These are phyloP conservation scores for Ramaria sp. DNA, from an alignment of 768 basidiomycete species.

Conservation along the genomic window DNA sequence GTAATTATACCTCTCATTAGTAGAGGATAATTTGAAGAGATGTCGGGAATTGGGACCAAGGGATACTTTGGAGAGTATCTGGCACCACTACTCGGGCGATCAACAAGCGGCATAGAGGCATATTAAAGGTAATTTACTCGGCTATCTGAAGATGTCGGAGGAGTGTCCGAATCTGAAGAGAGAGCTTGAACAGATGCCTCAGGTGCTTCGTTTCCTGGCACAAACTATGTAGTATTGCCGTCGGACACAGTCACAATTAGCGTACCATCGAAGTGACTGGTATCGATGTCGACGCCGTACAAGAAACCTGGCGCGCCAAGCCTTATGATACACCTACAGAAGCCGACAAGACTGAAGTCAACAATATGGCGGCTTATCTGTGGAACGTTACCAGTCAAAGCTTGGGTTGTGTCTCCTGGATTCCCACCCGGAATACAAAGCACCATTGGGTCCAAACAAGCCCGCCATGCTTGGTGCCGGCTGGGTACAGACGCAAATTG, in stretches of 20 bases:
- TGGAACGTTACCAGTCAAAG: slow-evolving; percentile 66
- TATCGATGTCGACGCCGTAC: slow-evolving; percentile 87
- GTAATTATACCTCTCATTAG: slow-evolving; percentile 45
- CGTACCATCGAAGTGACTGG: slow-evolving; percentile 84
- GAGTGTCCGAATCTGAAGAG: slow-evolving; percentile 24
- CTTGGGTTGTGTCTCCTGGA: slow-evolving; percentile 76
- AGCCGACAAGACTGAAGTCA: background rate
- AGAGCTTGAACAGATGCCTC: slow-evolving; percentile 60
- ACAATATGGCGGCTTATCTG: too few relatives aligned
- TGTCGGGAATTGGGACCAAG: slow-evolving; percentile 84
- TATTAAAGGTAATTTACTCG: background rate
- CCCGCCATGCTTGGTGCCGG: slow-evolving; percentile 84
- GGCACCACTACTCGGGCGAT: slow-evolving; percentile 52
- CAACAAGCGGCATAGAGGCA: background rate
- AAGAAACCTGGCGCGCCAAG: slow-evolving; percentile 70
- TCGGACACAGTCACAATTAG: background rate
- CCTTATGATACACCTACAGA: slow-evolving; percentile 74
- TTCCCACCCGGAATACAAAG: slow-evolving; percentile 94
- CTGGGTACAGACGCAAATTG: slow-evolving; percentile 27
- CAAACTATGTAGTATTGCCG: background rate
- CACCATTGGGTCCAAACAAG: slow-evolving; percentile 95
- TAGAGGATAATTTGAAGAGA: slow-evolving; percentile 57
- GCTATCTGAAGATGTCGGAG: background rate
- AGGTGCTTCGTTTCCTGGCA: slow-evolving; percentile 79
- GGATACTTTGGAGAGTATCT: slow-evolving; percentile 63